Evolutionary conservation across 192 early-diverging fungal species (phyloP), one percentile per base, ranked within the genome.

Genomic region (Linnemannia exigua): DNA sequence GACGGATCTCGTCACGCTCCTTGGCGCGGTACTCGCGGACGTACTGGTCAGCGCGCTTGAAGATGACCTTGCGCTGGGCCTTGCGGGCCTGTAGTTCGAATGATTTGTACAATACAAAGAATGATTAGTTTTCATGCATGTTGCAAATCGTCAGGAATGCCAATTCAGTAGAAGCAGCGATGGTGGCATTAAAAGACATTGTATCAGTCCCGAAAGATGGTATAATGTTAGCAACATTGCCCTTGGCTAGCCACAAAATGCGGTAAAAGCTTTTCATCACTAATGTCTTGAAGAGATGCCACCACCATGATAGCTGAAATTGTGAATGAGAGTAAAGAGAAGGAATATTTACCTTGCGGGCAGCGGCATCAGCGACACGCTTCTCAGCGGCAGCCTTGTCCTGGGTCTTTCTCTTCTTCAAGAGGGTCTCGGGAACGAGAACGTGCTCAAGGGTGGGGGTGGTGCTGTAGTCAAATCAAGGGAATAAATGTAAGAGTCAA

Each of bases 31-130:
- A 98, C 93, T 99, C 98, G 90, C 96, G 95, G 88, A 98, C 95
- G 93, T 99, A 99, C 92, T 96, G 92, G 92, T 99, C 97, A 80
- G 99, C 99, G 87, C 98, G 97, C 94, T 98, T 98, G 96, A 99
- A 99, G 92, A 99, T 96, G 77, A 97, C 97, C 89, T 95, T 93
- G 88, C 98, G 96, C 92, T 96, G 96, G 82, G 90, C 82, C 69
- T 81, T 89, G 67, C 82, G 82, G 36, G 76, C 80, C 88, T 89
- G n/a, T n/a, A n/a, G n/a, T n/a, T n/a, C n/a, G n/a, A n/a, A n/a
- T n/a, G 86, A 38, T 67, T n/a, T 19, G 35, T 44, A 77, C 72
- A 31, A 37, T n/a, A n/a, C n/a, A 73, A 47, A 72, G 61, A 72
- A 33, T 9, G 68, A 35, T 76, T 76, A 72, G 70, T 48, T 58